phyloP scores from a whole-genome alignment of 768 basidiomycete species.

The Mycena leptocephala region DNA sequence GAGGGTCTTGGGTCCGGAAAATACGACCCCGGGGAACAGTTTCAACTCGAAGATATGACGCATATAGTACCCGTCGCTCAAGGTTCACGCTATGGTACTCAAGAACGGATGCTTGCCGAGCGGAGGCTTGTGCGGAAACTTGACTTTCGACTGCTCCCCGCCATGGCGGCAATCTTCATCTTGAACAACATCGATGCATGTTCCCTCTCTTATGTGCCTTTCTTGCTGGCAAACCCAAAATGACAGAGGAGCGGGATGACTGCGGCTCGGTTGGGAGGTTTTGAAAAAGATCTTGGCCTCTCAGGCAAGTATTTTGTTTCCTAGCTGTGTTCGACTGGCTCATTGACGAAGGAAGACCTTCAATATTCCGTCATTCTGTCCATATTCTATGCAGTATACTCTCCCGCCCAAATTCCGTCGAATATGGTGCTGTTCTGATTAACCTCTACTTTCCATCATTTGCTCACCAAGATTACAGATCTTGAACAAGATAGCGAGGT shows the following conservation, averaged over 20 bases:
- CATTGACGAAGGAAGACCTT: not conserved
- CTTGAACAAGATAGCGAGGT: conserved; percentile 10
- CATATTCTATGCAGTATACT: conserved; percentile 54
- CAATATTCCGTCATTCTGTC: not conserved
- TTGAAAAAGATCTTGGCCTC: conserved; percentile 43
- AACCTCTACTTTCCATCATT: not conserved
- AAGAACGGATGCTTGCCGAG: conserved; percentile 23
- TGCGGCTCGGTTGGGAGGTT: conserved; percentile 46
- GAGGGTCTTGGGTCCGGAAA: not conserved
- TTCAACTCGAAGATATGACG: not conserved
- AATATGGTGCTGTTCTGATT: conserved; percentile 53
- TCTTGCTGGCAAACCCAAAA: not conserved
- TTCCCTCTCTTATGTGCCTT: not conserved
- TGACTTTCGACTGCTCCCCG: conserved; percentile 60
- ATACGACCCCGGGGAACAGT: not conserved
- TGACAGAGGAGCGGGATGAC: conserved; percentile 43
- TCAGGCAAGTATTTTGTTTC: not conserved
- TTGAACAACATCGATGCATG: conserved; percentile 67
- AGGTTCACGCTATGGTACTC: not conserved
- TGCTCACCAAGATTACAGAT: not conserved
- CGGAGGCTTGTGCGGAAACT: conserved; percentile 57
- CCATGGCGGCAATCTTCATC: conserved; percentile 59
- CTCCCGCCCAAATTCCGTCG: conserved; percentile 61
- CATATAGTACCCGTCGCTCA: not conserved
- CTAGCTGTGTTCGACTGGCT: not conserved